A percentile compares a stretch with the other conserved stretches of the same genome.
Conservation (phyloP, 208 protist genomes). For the Crithidia acanthocephali region DNA sequence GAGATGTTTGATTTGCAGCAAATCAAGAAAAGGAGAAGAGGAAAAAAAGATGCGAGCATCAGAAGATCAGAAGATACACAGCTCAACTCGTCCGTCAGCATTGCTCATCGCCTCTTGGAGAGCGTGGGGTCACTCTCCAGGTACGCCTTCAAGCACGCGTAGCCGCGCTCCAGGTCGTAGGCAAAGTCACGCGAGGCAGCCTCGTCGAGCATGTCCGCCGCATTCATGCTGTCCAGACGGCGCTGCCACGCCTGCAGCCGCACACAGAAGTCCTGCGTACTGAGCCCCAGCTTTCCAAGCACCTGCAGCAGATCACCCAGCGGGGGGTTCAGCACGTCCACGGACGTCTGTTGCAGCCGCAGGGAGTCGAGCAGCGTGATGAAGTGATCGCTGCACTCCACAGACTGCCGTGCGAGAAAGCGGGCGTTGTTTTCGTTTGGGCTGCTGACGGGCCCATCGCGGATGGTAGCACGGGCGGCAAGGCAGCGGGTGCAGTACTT, state of each 20-base stretch:
- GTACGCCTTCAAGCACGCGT: slow-evolving; percentile 79
- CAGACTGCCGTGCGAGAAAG: slow-evolving; percentile 68
- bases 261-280: slow-evolving; percentile 58
- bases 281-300: slow-evolving; percentile 51
- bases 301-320: slow-evolving; percentile 88
- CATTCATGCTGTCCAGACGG: slow-evolving; percentile 89
- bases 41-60: too few relatives aligned
- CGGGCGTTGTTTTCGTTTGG: slow-evolving; percentile 44
- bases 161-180: slow-evolving; percentile 92
- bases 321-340: slow-evolving; percentile 92
- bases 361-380: slow-evolving; percentile 95
- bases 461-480: slow-evolving; percentile 66
- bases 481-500: slow-evolving; percentile 84
- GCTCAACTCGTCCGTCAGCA: too few relatives aligned
- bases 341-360: slow-evolving; percentile 89
- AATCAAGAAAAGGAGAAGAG: too few relatives aligned
- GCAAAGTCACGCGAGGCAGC: slow-evolving; percentile 84
- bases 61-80: too few relatives aligned
- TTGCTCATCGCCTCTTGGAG: slow-evolving; percentile 6
- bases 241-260: slow-evolving; percentile 72
- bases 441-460: slow-evolving; percentile 50
- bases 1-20: too few relatives aligned
- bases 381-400: slow-evolving; percentile 93
- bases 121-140: slow-evolving; percentile 58
- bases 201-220: slow-evolving; percentile 89